phyloP scores from a whole-genome alignment of 257 asterid genomes.

The Scutellaria barbata region DNA sequence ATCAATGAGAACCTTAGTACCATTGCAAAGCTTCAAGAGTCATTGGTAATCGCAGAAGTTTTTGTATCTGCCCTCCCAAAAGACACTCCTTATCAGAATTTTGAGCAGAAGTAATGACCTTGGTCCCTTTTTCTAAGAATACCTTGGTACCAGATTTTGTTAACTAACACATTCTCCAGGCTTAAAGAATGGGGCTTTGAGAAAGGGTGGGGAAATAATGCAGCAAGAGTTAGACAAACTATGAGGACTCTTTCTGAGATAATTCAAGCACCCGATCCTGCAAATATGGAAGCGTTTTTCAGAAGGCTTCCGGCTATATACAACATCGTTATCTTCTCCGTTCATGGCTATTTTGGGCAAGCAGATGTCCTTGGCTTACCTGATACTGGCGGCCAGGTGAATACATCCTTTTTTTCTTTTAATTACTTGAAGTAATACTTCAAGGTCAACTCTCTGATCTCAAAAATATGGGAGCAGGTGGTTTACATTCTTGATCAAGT shows the following conservation, averaged over 20 bases:
- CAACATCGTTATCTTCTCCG: slow-evolving; percentile 72
- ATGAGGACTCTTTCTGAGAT: slow-evolving; percentile 73
- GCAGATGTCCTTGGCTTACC: slow-evolving; percentile 88
- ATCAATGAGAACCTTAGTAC: slow-evolving; percentile 66
- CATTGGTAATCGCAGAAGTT: slow-evolving; percentile 59
- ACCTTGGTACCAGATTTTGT: slow-evolving; percentile 1
- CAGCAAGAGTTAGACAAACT: slow-evolving; percentile 67
- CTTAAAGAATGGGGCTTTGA: slow-evolving; percentile 77
- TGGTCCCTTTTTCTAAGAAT: background rate
- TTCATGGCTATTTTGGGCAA: slow-evolving; percentile 92
- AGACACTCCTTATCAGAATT: slow-evolving; percentile 59
- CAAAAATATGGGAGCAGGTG: slow-evolving; percentile 51
- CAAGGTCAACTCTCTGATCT: slow-evolving; percentile 2
- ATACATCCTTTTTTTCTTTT: background rate
- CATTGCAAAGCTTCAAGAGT: slow-evolving; percentile 60
- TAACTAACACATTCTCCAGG: slow-evolving; percentile 41
- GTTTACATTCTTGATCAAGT: slow-evolving; percentile 93
- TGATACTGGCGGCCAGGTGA: slow-evolving; percentile 91
- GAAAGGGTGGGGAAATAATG: slow-evolving; percentile 82
- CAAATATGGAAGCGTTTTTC: slow-evolving; percentile 56
- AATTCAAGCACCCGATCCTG: slow-evolving; percentile 81
- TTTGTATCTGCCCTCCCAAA: slow-evolving; percentile 58
- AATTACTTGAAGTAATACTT: background rate
- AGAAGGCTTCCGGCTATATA: slow-evolving; percentile 66
- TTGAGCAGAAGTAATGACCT: slow-evolving; percentile 59